These are phyloP conservation scores for Tilletia indica DNA, from an alignment of 1,284 basidiomycete species.

Conservation along the genomic window DNA sequence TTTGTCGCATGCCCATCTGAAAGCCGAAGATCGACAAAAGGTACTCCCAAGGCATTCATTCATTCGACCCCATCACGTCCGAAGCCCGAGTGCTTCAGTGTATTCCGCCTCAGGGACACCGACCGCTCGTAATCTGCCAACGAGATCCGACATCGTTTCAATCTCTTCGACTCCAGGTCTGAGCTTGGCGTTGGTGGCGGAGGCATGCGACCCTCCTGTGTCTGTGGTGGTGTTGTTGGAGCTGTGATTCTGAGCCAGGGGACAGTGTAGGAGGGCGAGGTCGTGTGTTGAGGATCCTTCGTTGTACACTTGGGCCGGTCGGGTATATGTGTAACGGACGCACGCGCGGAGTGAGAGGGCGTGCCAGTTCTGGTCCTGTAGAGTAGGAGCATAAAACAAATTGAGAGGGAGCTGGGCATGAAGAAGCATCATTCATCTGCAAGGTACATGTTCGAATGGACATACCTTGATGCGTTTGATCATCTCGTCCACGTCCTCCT, in stretches of 20 bases:
- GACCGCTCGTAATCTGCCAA: background rate
- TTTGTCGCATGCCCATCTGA: too few species aligned
- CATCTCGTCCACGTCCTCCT: slow-evolving; percentile 11
- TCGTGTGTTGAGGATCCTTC: background rate
- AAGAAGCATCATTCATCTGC: too few species aligned
- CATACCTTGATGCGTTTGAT: background rate
- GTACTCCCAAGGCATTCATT: background rate
- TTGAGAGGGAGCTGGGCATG: too few species aligned
- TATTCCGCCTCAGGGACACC: slow-evolving; percentile 3
- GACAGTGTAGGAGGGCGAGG: background rate
- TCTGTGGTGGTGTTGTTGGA: background rate
- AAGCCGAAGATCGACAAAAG: too few species aligned
- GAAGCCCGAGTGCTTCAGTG: slow-evolving; percentile 11
- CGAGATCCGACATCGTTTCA: slow-evolving; percentile 4
- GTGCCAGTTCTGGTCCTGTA: slow-evolving; percentile 16
- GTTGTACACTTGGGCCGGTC: background rate
- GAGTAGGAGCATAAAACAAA: too few species aligned
- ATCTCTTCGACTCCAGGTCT: slow-evolving; percentile 3
- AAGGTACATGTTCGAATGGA: too few species aligned
- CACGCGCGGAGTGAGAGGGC: slow-evolving; percentile 3
- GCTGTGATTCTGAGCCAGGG: background rate
- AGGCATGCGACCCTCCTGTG: background rate
- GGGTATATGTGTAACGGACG: slow-evolving; percentile 3
- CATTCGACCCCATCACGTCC: background rate
- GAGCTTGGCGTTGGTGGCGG: background rate